These are phyloP conservation scores for Oryza punctata DNA, from an alignment of 176 grass and related monocot genomes.

Conservation along the genomic window DNA sequence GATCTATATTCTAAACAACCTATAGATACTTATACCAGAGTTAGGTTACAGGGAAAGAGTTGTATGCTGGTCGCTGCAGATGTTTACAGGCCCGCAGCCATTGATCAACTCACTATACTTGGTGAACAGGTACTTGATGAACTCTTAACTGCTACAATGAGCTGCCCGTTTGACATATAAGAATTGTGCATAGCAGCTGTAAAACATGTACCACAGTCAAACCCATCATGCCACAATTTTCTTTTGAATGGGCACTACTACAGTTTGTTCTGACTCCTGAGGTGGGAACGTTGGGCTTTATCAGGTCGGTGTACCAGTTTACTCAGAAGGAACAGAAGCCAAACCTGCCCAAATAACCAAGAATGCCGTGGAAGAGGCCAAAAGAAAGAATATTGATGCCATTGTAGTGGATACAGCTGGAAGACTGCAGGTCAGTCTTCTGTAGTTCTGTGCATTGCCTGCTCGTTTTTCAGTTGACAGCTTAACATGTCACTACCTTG, in stretches of 20 bases:
- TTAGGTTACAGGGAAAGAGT: constrained; percentile 87
- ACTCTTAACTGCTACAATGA: neutral
- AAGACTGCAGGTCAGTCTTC: constrained; percentile 68
- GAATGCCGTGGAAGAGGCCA: constrained; percentile 80
- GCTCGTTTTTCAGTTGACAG: neutral
- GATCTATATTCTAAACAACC: constrained; percentile 24
- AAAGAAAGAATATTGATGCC: constrained; percentile 75
- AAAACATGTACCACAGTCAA: neutral
- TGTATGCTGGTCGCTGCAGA: constrained; percentile 95
- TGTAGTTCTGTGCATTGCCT: constrained; percentile 11
- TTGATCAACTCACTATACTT: constrained; percentile 90
- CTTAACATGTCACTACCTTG: neutral
- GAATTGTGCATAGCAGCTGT: neutral
- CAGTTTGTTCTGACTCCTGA: neutral
- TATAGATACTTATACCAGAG: constrained; percentile 49
- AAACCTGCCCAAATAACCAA: constrained; percentile 86
- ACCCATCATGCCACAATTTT: neutral
- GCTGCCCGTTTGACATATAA: neutral
- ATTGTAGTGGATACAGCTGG: constrained; percentile 95
- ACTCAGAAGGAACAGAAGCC: constrained; percentile 73
- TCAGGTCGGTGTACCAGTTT: constrained; percentile 84
- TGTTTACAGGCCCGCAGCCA: constrained; percentile 98
- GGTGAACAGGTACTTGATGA: constrained; percentile 69
- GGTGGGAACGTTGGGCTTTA: neutral
- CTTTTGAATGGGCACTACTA: neutral